A percentile compares a stretch with the other conserved stretches of the same genome.
Evolutionary conservation across 768 basidiomycete species (phyloP).

Genomic region (Podaxis sp.): DNA sequence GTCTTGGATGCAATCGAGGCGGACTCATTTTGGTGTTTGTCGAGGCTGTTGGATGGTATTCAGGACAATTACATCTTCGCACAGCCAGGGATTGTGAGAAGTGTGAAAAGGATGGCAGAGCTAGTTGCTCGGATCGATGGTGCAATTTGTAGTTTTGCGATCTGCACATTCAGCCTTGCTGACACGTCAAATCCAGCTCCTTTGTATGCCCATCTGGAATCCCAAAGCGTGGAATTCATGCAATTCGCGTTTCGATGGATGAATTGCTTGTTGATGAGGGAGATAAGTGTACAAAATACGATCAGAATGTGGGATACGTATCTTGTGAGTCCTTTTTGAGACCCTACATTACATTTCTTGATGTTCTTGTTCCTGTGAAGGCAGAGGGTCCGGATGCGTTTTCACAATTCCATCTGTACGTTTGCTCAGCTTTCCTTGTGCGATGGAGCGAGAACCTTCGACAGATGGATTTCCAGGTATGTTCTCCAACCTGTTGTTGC

Average conservation of each 20-base stretch:
- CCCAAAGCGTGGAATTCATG: constrained; percentile 97
- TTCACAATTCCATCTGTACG: constrained; percentile 97
- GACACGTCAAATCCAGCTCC: constrained; percentile 48
- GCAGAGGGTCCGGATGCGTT: constrained; percentile 97
- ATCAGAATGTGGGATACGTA: constrained; percentile 99
- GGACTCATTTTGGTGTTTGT: constrained; percentile 98
- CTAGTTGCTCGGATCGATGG: constrained; percentile 88
- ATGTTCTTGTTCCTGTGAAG: constrained; percentile 34
- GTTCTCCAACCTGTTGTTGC: constrained; percentile 14
- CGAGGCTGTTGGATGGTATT: constrained; percentile 91
- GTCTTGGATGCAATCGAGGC: constrained; percentile 88
- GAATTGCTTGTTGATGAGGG: constrained; percentile 98
- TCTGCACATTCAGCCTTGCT: constrained; percentile 1
- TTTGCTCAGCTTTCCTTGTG: constrained; percentile 95
- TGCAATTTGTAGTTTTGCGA: constrained; percentile 21
- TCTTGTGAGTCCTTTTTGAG: constrained; percentile 65
- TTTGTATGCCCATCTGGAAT: constrained; percentile 78
- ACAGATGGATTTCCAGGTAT: constrained; percentile 97
- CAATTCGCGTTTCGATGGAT: constrained; percentile 99
- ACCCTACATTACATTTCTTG: constrained; percentile 5
- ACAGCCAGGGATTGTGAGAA: constrained; percentile 94
- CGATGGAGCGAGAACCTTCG: constrained; percentile 92
- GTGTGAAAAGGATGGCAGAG: constrained; percentile 91
- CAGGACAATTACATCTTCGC: constrained; percentile 98
- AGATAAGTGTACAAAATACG: constrained; percentile 94